Evolutionary conservation across 495 filamentous ascomycete genomes (phyloP).

Genomic region (Filosporella fistucella): DNA sequence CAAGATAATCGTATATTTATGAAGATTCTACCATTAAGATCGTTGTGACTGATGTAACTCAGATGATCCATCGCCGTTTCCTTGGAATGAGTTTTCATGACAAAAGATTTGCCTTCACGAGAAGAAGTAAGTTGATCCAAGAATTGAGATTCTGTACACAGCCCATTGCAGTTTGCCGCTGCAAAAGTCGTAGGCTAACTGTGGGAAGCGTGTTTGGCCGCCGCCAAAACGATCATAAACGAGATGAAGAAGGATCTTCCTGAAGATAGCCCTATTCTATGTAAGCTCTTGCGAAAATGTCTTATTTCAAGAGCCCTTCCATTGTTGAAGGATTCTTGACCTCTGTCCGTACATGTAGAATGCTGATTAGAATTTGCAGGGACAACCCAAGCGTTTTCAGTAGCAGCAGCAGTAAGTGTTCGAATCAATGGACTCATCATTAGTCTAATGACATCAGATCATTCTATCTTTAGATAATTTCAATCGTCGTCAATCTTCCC

Average conservation of each 20-base stretch:
- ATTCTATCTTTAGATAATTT: constrained; percentile 38
- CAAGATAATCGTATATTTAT: constrained; percentile 38
- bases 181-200: no score
- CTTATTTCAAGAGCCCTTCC: no score
- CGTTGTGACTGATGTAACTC: no score
- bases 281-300: no score
- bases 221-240: constrained; percentile 42
- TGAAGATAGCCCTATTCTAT: constrained; percentile 34
- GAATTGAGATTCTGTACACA: no score
- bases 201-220: constrained; percentile 35
- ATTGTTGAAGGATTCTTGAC: no score
- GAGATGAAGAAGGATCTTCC: constrained; percentile 30
- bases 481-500: constrained; percentile 28
- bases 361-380: no score
- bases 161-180: no score
- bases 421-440: neutral
- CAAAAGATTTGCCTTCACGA: constrained; percentile 33
- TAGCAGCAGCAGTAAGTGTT: constrained; percentile 34
- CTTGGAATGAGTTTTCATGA: constrained; percentile 38
- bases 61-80: constrained; percentile 45
- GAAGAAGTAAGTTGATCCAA: constrained; percentile 23
- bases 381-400: constrained; percentile 47
- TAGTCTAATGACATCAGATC: constrained; percentile 14
- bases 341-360: no score
- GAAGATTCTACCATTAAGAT: no score